Evolutionary conservation across 306 rosid genomes (phyloP), one percentile per base, ranked within the genome.

Genomic region (Prosopis cineraria): DNA sequence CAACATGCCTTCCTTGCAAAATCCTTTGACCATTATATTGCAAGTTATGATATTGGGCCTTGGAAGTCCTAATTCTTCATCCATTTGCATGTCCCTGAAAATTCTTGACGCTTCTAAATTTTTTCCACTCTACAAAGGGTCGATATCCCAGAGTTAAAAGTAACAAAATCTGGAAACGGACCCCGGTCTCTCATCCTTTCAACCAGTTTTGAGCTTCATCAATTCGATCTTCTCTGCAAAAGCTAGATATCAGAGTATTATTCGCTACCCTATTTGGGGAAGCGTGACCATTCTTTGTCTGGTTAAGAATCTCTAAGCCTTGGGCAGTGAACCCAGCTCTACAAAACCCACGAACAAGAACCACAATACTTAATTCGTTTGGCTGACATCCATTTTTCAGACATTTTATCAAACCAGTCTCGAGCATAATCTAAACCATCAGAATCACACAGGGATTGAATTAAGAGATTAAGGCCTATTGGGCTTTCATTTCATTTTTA

Each of bases 71-170:
- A 92, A 75, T 19, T 83, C 93, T 68, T 85, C 85, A 75, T 91
- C 98, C 52, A 86, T 78, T 72, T 86, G 91, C 98, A 95, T 91
- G 83, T 95, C 98, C 58, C 96, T 86, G 76, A 92, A 93, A 74
- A 95, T 95, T 74, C 96, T 92, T 2, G 96, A 95, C 3, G 98
- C 98, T 84, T 95, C 97, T 10, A 89, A 75, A 95, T 82, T 71
- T 95, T 88, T 76, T 98, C 91, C 1, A 80, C 84, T 45, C 71
- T 76, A 82, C 96, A 92, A 48, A 95, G 98, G 2, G 96, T 97
- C 0, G 98, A 90, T 72, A 95, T 89, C 89, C 98, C 85, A n/a
- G 93, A 85, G 78, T 95, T 95, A 66, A 92, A 95, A 33, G 98
- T 95, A 66, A 92, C 93, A 75, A 87, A 87, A 85, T 95, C 90